Evolutionary conservation across 768 basidiomycete species (phyloP).

Genomic region (Pulveroboletus frians): DNA sequence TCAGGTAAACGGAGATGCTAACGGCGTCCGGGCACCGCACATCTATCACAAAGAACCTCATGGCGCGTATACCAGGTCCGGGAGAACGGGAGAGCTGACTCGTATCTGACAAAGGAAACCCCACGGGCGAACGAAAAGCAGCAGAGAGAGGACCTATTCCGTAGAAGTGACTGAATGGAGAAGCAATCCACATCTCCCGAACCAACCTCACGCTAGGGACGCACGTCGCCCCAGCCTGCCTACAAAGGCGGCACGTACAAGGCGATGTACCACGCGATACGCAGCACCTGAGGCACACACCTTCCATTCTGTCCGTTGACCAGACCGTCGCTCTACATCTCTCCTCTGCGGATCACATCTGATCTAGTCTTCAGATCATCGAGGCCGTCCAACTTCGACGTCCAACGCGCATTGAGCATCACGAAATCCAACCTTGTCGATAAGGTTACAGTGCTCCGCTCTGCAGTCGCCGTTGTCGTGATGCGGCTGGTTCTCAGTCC

Average conservation of each 20-base stretch:
- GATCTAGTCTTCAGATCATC: slow-evolving; percentile 3
- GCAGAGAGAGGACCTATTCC: neutral
- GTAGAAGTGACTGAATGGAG: neutral
- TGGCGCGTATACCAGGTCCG: neutral
- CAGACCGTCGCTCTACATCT: slow-evolving; percentile 5
- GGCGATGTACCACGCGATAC: slow-evolving; percentile 11
- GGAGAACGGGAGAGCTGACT: neutral
- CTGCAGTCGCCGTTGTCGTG: slow-evolving; percentile 6
- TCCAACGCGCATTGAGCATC: slow-evolving; percentile 6
- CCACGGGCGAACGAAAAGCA: neutral
- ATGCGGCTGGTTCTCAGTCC: slow-evolving; percentile 1
- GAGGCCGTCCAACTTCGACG: neutral
- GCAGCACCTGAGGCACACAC: slow-evolving; percentile 4
- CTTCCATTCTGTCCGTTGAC: slow-evolving; percentile 19
- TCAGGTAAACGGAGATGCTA: neutral
- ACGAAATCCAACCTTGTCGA: slow-evolving; percentile 13
- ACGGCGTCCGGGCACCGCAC: neutral
- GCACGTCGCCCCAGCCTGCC: neutral
- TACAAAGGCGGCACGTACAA: slow-evolving; percentile 1
- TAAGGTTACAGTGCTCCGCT: slow-evolving; percentile 8
- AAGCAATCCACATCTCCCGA: too few relatives aligned
- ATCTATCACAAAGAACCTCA: neutral
- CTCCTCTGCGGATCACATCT: slow-evolving; percentile 19
- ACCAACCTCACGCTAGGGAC: too few relatives aligned
- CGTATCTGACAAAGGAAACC: neutral